A percentile compares a stretch with the other conserved stretches of the same genome.
These are phyloP conservation scores for Malassezia caprae DNA, from an alignment of 1,284 basidiomycete genomes.

Conservation along the genomic window DNA sequence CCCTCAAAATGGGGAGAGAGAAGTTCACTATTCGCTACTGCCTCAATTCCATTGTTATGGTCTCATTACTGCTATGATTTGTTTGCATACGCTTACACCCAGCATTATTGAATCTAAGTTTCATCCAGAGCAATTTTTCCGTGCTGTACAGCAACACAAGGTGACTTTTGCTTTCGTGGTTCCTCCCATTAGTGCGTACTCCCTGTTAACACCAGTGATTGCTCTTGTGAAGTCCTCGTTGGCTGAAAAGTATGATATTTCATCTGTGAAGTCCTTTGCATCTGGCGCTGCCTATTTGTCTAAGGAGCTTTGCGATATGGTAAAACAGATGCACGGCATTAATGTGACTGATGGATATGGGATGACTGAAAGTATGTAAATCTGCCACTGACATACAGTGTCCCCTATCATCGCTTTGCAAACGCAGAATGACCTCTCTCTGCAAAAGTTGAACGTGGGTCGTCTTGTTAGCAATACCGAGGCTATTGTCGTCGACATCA, in stretches of 20 bases:
- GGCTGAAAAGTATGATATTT: slow-evolving; percentile 35
- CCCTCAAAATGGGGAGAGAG: slow-evolving; percentile 21
- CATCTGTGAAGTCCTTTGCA: slow-evolving; percentile 33
- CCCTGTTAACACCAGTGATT: slow-evolving; percentile 18
- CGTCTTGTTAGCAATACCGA: slow-evolving; percentile 35
- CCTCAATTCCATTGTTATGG: slow-evolving; percentile 48
- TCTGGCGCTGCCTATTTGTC: slow-evolving; percentile 39
- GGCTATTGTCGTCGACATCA: slow-evolving; percentile 30
- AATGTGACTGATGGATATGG: slow-evolving; percentile 42
- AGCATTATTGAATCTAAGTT: slow-evolving; percentile 34
- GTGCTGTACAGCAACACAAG: slow-evolving; percentile 26
- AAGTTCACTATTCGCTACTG: slow-evolving; percentile 40
- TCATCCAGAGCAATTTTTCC: slow-evolving; percentile 33
- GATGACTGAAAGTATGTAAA: slow-evolving; percentile 35
- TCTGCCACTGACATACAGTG: slow-evolving; percentile 10
- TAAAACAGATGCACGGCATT: slow-evolving; percentile 33
- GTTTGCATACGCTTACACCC: slow-evolving; percentile 40
- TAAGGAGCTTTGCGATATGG: slow-evolving; percentile 24
- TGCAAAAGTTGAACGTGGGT: slow-evolving; percentile 27
- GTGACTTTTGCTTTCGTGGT: slow-evolving; percentile 46
- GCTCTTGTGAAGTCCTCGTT: slow-evolving; percentile 35
- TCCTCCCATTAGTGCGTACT: slow-evolving; percentile 29
- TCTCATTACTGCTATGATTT: slow-evolving; percentile 35
- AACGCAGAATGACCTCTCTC: slow-evolving; percentile 27
- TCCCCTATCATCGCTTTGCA: slow-evolving; percentile 41